These are phyloP conservation scores for Vigna unguiculata DNA, from an alignment of 306 rosid species.

Conservation along the genomic window DNA sequence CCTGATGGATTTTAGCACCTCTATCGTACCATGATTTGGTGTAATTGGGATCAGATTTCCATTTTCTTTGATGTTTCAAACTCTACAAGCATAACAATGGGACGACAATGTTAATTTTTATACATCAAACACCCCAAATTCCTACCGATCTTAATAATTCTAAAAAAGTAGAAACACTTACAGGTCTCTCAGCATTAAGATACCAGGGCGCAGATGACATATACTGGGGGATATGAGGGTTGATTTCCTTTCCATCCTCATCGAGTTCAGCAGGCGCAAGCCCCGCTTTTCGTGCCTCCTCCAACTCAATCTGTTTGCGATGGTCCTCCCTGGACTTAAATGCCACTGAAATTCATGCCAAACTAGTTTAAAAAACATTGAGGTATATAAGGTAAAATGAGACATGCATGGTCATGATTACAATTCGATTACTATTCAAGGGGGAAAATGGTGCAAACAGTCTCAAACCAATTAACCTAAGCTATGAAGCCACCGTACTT, in stretches of 20 bases:
- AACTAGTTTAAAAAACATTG: background rate
- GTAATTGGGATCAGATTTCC: conserved; percentile 43
- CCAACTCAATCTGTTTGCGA: conserved; percentile 43
- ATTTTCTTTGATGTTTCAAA: conserved; percentile 48
- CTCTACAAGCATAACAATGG: conserved; percentile 25
- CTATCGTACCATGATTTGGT: conserved; percentile 41
- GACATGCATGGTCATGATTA: background rate
- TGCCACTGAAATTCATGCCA: conserved; percentile 32
- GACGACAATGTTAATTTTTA: background rate
- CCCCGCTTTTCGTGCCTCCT: conserved; percentile 42
- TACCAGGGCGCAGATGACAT: conserved; percentile 41
- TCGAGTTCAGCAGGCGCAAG: conserved; percentile 41
- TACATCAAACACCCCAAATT: background rate
- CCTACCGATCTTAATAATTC: background rate
- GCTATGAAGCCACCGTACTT: no score
- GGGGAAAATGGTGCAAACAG: background rate
- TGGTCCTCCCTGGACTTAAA: conserved; percentile 47
- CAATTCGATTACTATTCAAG: background rate
- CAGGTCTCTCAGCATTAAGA: conserved; percentile 45
- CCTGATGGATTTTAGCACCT: conserved; percentile 42
- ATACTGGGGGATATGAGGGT: conserved; percentile 42
- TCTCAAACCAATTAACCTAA: background rate
- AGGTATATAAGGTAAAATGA: background rate
- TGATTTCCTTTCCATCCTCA: conserved; percentile 46
- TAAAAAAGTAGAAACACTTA: background rate